Conservation (phyloP, 1,139 yeast species). For the Kodamaea plutei region DNA sequence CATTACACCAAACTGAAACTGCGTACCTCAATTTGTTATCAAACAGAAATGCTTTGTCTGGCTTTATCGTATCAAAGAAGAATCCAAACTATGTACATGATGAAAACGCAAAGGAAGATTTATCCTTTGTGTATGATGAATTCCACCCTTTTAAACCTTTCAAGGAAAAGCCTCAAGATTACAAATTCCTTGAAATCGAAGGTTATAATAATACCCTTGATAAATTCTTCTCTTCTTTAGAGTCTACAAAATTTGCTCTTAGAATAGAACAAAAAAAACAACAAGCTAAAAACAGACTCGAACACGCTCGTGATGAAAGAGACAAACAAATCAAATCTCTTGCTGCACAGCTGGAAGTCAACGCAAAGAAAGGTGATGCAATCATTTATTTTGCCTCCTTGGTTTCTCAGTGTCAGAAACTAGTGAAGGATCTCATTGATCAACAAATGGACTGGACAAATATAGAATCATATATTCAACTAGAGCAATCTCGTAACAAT, state of each 20-base stretch:
- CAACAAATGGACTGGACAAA: constrained; percentile 96
- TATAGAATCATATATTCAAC: constrained; percentile 68
- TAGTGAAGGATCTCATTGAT: constrained; percentile 62
- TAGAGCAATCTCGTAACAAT: constrained; percentile 68
- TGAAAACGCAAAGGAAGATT: constrained; percentile 31
- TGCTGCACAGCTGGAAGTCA: constrained; percentile 58
- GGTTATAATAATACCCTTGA: constrained; percentile 85
- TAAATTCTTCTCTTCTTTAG: constrained; percentile 77
- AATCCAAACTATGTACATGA: constrained; percentile 46
- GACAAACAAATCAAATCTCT: constrained; percentile 66
- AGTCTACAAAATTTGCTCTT: constrained; percentile 71
- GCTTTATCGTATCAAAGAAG: constrained; percentile 63
- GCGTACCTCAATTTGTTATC: constrained; percentile 28
- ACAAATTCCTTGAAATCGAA: constrained; percentile 33
- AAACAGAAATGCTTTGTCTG: constrained; percentile 31
- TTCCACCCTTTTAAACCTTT: constrained; percentile 81
- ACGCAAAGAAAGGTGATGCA: constrained; percentile 67
- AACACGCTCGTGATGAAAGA: constrained; percentile 72
- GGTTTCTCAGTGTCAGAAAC: constrained; percentile 68
- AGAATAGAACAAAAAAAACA: constrained; percentile 73
- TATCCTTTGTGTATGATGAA: constrained; percentile 65
- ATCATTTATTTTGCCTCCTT: constrained; percentile 65
- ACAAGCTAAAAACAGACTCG: constrained; percentile 68
- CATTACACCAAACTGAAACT: constrained; percentile 48
- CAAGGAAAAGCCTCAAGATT: constrained; percentile 30